phyloP scores from a whole-genome alignment of 371 early-diverging fungal species.

The Mucor racemosus region DNA sequence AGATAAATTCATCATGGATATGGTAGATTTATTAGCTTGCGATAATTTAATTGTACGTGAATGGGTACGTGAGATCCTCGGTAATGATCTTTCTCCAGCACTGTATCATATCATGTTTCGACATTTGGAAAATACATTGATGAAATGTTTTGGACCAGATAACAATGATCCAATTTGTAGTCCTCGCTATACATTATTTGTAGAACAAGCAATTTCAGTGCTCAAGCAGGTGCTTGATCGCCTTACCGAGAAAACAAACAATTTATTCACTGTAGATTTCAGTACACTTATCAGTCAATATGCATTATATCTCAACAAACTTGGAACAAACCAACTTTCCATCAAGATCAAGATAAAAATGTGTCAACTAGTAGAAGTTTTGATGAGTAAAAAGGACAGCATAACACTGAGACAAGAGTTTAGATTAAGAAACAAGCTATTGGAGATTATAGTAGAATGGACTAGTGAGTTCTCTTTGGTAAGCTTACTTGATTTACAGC shows the following conservation, averaged over 20 bases:
- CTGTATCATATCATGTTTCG: constrained; percentile 79
- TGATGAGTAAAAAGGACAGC: constrained; percentile 76
- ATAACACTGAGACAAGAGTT: constrained; percentile 83
- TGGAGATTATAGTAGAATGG: constrained; percentile 84
- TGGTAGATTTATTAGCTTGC: constrained; percentile 80
- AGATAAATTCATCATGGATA: constrained; percentile 78
- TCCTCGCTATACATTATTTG: constrained; percentile 82
- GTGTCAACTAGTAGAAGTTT: constrained; percentile 80
- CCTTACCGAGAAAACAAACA: constrained; percentile 62
- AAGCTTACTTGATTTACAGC: constrained; percentile 13
- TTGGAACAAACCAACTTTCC: constrained; percentile 58
- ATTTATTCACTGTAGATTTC: constrained; percentile 75
- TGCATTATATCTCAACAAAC: constrained; percentile 77
- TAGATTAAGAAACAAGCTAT: constrained; percentile 76
- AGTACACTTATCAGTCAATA: constrained; percentile 74
- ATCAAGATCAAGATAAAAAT: constrained; percentile 79
- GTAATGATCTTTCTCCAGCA: constrained; percentile 78
- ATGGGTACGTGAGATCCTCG: constrained; percentile 82
- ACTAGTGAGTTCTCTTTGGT: constrained; percentile 73
- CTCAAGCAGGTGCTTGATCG: constrained; percentile 81
- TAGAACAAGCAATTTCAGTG: constrained; percentile 84
- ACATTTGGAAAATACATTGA: constrained; percentile 69
- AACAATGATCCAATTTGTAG: constrained; percentile 66
- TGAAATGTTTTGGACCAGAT: constrained; percentile 72
- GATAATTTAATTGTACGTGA: constrained; percentile 86